A percentile compares a stretch with the other conserved stretches of the same genome.
phyloP scores from a whole-genome alignment of 257 asterid species.

The Petunia axillaris region DNA sequence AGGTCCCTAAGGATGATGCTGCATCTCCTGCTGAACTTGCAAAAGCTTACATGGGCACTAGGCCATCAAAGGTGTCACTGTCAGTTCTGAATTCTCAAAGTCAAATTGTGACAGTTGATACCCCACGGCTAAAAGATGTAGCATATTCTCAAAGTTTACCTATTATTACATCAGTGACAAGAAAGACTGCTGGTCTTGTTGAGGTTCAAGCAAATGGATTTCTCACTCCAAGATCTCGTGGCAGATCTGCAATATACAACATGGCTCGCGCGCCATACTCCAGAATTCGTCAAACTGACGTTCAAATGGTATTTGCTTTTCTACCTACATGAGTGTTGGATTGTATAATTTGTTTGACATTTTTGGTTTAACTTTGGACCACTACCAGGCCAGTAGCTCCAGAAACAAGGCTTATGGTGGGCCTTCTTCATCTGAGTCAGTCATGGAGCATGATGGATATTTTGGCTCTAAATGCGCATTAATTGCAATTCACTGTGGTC shows the following conservation, averaged over 20 bases:
- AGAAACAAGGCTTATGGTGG: conserved; percentile 46
- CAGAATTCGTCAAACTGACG: conserved; percentile 55
- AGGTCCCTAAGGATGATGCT: conserved; percentile 61
- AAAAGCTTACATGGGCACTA: conserved; percentile 82
- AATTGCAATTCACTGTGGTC: conserved; percentile 15
- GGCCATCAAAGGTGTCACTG: conserved; percentile 65
- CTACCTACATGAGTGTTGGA: conserved; percentile 20
- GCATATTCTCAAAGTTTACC: conserved; percentile 53
- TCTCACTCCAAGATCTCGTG: conserved; percentile 70
- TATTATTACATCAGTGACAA: conserved; percentile 35
- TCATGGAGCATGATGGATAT: conserved; percentile 45
- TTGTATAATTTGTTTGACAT: conserved; percentile 14
- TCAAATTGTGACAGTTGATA: conserved; percentile 45
- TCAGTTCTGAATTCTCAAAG: conserved; percentile 53
- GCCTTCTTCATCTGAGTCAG: conserved; percentile 44
- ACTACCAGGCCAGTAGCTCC: conserved; percentile 59
- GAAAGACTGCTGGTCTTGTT: conserved; percentile 32
- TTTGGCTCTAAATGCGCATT: conserved; percentile 39
- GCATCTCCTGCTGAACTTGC: conserved; percentile 93
- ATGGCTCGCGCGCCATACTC: conserved; percentile 95
- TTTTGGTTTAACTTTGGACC: conserved; percentile 21
- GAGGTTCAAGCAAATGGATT: conserved; percentile 62
- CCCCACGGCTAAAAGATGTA: conserved; percentile 30
- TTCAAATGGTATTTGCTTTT: conserved; percentile 49
- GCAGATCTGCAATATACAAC: conserved; percentile 85